These are phyloP conservation scores for Entophlyctis luteolus DNA, from an alignment of 192 early-diverging fungal species.

Conservation along the genomic window DNA sequence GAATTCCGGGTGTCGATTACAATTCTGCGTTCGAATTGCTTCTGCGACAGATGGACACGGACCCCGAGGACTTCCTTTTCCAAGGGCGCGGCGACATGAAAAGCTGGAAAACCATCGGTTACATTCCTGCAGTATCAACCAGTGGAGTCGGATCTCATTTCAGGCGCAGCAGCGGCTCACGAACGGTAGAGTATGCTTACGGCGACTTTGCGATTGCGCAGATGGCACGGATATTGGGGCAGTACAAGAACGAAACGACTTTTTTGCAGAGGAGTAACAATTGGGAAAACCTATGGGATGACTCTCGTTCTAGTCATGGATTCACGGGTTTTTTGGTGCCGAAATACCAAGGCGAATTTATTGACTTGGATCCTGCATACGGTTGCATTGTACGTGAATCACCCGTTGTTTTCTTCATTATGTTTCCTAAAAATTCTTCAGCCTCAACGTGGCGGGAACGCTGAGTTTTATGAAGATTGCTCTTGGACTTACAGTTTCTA, in stretches of 20 bases:
- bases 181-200: slow-evolving; percentile 35
- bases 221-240: slow-evolving; percentile 11
- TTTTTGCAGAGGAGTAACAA: slow-evolving; percentile 16
- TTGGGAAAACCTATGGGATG: slow-evolving; percentile 36
- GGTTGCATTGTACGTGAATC: background rate
- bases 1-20: slow-evolving; percentile 14
- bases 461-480: slow-evolving; percentile 36
- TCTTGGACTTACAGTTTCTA: slow-evolving; percentile 40
- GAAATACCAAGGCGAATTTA: slow-evolving; percentile 4
- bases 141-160: background rate
- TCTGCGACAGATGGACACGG: slow-evolving; percentile 14
- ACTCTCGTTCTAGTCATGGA: slow-evolving; percentile 11
- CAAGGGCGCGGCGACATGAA: slow-evolving; percentile 23
- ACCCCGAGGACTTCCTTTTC: background rate
- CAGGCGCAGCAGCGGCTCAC: background rate
- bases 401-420: background rate
- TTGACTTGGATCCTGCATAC: background rate
- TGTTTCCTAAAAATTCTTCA: background rate
- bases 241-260: background rate
- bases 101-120: slow-evolving; percentile 19
- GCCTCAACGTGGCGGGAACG: background rate
- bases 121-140: slow-evolving; percentile 9
- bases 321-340: slow-evolving; percentile 29
- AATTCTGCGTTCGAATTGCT: slow-evolving; percentile 22
- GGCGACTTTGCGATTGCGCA: slow-evolving; percentile 28